Evolutionary conservation across 371 early-diverging fungal species (phyloP), one percentile per base, ranked within the genome.

Genomic region (Mycotypha africana): DNA sequence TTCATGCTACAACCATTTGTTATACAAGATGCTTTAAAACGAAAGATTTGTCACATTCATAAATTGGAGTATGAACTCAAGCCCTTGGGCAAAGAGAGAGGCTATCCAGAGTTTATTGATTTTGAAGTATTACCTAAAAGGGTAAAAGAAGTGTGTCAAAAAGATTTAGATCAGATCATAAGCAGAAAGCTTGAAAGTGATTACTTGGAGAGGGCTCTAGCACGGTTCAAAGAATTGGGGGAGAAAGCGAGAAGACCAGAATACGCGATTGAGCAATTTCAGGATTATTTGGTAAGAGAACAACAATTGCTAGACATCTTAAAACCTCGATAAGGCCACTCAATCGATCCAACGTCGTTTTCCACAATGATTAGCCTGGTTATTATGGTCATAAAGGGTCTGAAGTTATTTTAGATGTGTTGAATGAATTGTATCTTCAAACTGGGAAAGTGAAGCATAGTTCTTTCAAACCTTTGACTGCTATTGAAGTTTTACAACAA

Each of bases 331-430:
- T n/a, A n/a, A n/a, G n/a, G n/a, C n/a, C n/a, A n/a, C n/a, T n/a
- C n/a, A n/a, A n/a, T n/a, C n/a, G n/a, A n/a, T n/a, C n/a, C n/a
- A n/a, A n/a, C n/a, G n/a, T n/a, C 28, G 19, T 16, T 38, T 22
- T 26, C 1, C 15, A 11, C 32, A 4, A 26, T 25, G 12, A 26
- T 16, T 42, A 83, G 78, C 80, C 81, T 15, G 84, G 84, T 4
- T 83, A 83, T 42, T 83, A 83, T 62, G 84, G 84, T 10, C 56
- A 74, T 15, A 71, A 73, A 47, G 78, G 81, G 0, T 51, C 69
- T 5, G 64, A 56, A 5, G 49, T 38, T 14, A 61, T 83, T 3
- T 62, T 69, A 36, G 67, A 69, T 34, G 48, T 51, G 2, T 55
- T 82, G 20, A 57, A 40, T 2, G 22, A 25, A 10, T 22, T 71